Percentiles rank a stretch among this genome's conserved stretches.
Evolutionary conservation across 1,139 yeast genomes (phyloP).

Genomic region (Taiozyma sp.): DNA sequence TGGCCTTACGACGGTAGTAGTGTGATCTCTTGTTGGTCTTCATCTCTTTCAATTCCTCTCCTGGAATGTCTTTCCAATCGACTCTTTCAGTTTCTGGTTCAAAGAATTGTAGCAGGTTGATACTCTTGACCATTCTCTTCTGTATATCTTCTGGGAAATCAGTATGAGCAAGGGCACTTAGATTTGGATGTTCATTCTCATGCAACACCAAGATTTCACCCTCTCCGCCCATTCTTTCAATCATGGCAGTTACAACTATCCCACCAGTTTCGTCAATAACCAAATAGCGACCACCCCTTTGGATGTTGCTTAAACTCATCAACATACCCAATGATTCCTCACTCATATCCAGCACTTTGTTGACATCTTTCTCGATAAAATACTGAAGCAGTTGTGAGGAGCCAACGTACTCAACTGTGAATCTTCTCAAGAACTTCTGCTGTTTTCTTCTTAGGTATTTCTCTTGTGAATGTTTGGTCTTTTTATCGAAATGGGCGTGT

Average conservation of each 20-base stretch:
- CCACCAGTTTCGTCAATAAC: slow-evolving; percentile 94
- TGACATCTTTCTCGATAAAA: slow-evolving; percentile 66
- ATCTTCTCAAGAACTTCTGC: slow-evolving; percentile 81
- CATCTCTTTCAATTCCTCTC: slow-evolving; percentile 48
- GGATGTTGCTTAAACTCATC: slow-evolving; percentile 71
- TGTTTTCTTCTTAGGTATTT: slow-evolving; percentile 89
- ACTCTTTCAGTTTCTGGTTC: slow-evolving; percentile 65
- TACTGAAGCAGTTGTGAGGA: slow-evolving; percentile 70
- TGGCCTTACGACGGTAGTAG: slow-evolving; percentile 57
- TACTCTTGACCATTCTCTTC: slow-evolving; percentile 53
- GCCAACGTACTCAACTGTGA: slow-evolving; percentile 77
- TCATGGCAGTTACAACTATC: slow-evolving; percentile 68
- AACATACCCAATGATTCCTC: slow-evolving; percentile 77
- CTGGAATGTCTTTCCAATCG: slow-evolving; percentile 42
- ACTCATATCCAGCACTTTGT: slow-evolving; percentile 73
- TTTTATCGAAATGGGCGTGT: slow-evolving; percentile 83
- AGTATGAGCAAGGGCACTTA: slow-evolving; percentile 63
- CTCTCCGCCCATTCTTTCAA: slow-evolving; percentile 84
- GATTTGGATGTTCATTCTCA: slow-evolving; percentile 89
- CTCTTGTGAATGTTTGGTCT: slow-evolving; percentile 86
- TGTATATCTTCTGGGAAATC: slow-evolving; percentile 52
- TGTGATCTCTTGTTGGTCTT: slow-evolving; percentile 59
- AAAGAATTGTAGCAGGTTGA: slow-evolving; percentile 74
- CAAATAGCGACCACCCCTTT: slow-evolving; percentile 85
- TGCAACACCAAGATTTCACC: slow-evolving; percentile 78